phyloP scores from a whole-genome alignment of 148 eudicot genomes.

The Rhododendron simsii region DNA sequence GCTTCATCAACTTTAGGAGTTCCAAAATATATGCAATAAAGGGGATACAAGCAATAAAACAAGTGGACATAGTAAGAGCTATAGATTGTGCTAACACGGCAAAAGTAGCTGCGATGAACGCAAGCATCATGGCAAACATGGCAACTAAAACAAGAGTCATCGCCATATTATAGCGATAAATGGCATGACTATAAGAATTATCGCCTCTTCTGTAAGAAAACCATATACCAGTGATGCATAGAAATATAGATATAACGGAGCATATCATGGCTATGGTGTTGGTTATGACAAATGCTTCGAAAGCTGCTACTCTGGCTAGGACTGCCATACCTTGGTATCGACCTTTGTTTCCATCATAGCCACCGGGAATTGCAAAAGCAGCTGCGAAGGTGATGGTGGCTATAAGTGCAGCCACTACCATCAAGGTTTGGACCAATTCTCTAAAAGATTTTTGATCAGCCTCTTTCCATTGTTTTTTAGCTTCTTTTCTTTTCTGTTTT shows the following conservation, averaged over 20 bases:
- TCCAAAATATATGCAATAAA: neutral
- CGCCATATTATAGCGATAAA: too few species aligned
- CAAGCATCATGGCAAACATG: neutral
- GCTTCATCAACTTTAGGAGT: too few species aligned
- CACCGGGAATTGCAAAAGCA: neutral
- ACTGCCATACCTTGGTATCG: neutral
- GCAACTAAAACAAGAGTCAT: neutral
- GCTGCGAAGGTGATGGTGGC: neutral
- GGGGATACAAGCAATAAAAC: neutral
- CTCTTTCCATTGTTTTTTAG: too few species aligned
- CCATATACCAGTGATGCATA: neutral
- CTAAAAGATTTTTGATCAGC: too few species aligned
- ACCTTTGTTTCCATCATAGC: neutral
- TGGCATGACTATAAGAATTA: too few species aligned
- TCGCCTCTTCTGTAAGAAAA: neutral
- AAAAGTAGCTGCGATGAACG: neutral
- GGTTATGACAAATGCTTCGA: neutral
- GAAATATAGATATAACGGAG: neutral
- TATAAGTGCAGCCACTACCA: neutral
- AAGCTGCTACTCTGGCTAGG: neutral
- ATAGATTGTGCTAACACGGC: neutral
- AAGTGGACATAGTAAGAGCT: neutral
- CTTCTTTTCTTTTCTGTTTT: neutral
- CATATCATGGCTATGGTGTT: neutral
- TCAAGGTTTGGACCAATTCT: too few species aligned